Evolutionary conservation across 2,329 filamentous ascomycete genomes (phyloP).

Genomic region (Polychaeton citri): DNA sequence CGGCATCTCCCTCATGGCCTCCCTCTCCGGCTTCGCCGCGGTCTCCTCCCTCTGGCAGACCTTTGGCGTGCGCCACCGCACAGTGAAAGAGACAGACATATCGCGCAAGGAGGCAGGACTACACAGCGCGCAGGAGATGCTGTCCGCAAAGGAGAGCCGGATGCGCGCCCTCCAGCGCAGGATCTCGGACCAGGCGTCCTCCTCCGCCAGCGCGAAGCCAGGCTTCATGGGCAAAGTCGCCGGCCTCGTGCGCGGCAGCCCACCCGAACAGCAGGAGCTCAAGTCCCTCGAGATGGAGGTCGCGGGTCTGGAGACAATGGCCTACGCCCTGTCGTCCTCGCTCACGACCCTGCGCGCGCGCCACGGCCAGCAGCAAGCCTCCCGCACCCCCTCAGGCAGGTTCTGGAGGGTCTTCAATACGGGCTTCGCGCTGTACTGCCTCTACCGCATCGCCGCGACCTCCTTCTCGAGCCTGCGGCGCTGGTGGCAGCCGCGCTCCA

Average conservation of each 20-base stretch:
- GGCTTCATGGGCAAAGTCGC: constrained; percentile 64
- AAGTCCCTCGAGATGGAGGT: constrained; percentile 58
- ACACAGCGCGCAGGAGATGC: constrained; percentile 67
- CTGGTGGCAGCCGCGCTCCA: constrained; percentile 25
- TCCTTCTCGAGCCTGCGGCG: constrained; percentile 54
- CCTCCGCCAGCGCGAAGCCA: constrained; percentile 22
- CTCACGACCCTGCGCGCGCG: constrained; percentile 51
- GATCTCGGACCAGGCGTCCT: constrained; percentile 28
- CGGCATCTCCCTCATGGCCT: constrained; percentile 73
- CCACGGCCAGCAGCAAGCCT: constrained; percentile 50
- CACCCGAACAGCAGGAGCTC: constrained; percentile 40
- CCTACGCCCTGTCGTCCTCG: constrained; percentile 52
- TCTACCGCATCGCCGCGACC: constrained; percentile 69
- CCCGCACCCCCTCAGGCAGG: constrained; percentile 53
- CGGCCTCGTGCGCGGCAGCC: constrained; percentile 52
- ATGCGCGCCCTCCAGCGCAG: constrained; percentile 59
- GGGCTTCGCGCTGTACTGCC: constrained; percentile 66
- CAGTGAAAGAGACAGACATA: constrained; percentile 54
- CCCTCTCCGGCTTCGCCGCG: constrained; percentile 80
- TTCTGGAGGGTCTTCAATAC: constrained; percentile 51
- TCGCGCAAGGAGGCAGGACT: constrained; percentile 65
- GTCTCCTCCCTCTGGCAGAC: constrained; percentile 78
- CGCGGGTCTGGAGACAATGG: constrained; percentile 67
- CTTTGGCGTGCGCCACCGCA: constrained; percentile 52
- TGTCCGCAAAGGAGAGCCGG: constrained; percentile 59